Evolutionary conservation across 75 land plant genomes (phyloP).

Genomic region (Picea sitchensis): DNA sequence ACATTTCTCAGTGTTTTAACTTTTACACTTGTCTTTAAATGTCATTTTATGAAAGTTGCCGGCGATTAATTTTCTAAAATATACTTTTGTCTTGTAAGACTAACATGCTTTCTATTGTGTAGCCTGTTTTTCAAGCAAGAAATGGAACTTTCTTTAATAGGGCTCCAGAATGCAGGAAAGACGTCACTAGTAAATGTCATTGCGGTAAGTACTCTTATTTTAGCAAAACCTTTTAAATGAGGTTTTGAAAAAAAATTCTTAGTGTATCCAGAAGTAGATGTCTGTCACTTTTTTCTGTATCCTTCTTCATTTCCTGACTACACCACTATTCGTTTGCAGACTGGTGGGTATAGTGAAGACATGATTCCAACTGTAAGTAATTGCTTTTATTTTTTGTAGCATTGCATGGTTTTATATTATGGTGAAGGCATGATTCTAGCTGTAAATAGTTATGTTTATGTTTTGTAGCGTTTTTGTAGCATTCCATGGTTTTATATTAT

Average conservation of each 20-base stretch:
- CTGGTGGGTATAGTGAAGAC: constrained; percentile 96
- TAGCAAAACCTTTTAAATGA: not conserved
- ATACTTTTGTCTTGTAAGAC: no score
- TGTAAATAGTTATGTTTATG: constrained; percentile 34
- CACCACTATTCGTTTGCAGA: constrained; percentile 38
- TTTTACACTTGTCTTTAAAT: no score
- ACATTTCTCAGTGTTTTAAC: no score
- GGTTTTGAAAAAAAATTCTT: not conserved
- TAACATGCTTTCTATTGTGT: constrained; percentile 6
- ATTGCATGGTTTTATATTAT: no score
- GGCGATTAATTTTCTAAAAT: no score
- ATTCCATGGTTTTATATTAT: no score
- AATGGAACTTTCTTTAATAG: constrained; percentile 96
- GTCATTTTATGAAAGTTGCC: no score
- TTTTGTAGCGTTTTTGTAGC: not conserved
- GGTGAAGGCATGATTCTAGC: constrained; percentile 39
- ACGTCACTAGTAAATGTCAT: constrained; percentile 97
- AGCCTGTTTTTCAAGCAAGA: constrained; percentile 99
- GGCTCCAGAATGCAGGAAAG: constrained; percentile 99
- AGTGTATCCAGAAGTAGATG: not conserved
- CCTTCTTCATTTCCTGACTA: not conserved
- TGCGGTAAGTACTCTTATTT: constrained; percentile 60
- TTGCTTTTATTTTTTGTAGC: not conserved
- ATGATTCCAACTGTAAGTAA: constrained; percentile 97
- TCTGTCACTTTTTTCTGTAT: not conserved